Evolutionary conservation across 2,329 filamentous ascomycete species (phyloP).

Genomic region (Botrytis elliptica): DNA sequence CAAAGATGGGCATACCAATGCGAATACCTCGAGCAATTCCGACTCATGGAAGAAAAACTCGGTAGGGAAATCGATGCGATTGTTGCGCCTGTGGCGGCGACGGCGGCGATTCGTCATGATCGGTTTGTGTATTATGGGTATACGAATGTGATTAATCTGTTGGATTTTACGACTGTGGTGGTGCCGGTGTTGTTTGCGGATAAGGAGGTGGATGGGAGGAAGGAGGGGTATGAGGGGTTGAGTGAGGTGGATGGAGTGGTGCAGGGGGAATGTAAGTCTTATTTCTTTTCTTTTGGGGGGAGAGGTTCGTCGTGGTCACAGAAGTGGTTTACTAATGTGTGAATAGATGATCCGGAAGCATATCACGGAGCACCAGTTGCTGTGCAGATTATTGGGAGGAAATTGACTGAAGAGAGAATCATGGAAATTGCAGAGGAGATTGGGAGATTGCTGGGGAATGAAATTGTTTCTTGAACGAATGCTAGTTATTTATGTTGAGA

Average conservation of each 20-base stretch:
- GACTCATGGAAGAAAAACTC: constrained; percentile 31
- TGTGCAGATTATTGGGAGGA: constrained; percentile 34
- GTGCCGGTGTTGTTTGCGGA: constrained; percentile 47
- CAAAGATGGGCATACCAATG: constrained; percentile 37
- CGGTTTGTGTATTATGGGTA: constrained; percentile 34
- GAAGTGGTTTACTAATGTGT: constrained; percentile 26
- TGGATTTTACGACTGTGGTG: constrained; percentile 42
- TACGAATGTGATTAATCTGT: constrained; percentile 32
- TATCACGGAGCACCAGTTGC: constrained; percentile 36
- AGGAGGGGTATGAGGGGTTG: constrained; percentile 27
- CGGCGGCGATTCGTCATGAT: constrained; percentile 38
- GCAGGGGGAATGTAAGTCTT: constrained; percentile 33
- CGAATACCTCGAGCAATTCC: constrained; percentile 40
- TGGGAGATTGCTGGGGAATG: constrained; percentile 40
- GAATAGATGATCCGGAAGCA: constrained; percentile 32
- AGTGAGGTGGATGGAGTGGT: constrained; percentile 31
- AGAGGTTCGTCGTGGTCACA: too few relatives aligned
- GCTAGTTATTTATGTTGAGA: neutral
- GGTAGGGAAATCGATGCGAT: constrained; percentile 39
- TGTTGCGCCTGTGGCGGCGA: constrained; percentile 39
- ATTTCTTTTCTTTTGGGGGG: neutral
- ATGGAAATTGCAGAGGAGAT: constrained; percentile 41
- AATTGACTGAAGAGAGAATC: constrained; percentile 35
- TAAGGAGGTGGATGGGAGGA: constrained; percentile 39
- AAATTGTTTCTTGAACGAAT: constrained; percentile 25